Conservation (phyloP, 805 yeast genomes). For the Candida sithepensis region DNA sequence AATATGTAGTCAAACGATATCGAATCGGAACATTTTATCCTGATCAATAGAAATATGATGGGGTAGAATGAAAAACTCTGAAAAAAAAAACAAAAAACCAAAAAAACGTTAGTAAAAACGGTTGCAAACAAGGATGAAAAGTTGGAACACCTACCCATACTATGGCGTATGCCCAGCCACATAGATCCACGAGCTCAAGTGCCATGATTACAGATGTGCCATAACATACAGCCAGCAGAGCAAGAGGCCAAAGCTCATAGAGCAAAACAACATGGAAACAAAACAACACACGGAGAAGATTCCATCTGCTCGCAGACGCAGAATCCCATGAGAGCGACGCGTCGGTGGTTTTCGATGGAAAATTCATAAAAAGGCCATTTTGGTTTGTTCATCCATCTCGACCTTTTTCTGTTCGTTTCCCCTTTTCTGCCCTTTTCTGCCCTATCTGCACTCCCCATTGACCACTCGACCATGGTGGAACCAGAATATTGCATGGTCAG, state of each 20-base stretch:
- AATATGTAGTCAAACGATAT: slow-evolving; percentile 46
- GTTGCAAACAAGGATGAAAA: too few relatives aligned
- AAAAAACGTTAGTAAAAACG: neutral
- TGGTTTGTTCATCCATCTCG: too few relatives aligned
- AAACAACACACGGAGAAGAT: too few relatives aligned
- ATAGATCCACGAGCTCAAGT: slow-evolving; percentile 13
- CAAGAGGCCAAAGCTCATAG: too few relatives aligned
- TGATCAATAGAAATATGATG: slow-evolving; percentile 39
- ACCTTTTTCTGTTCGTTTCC: neutral
- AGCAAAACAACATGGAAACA: too few relatives aligned
- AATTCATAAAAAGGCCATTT: too few relatives aligned
- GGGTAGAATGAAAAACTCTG: slow-evolving; percentile 51
- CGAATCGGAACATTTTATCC: slow-evolving; percentile 41
- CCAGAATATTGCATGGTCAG: slow-evolving; percentile 11
- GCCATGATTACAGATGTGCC: slow-evolving; percentile 3
- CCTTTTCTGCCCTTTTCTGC: too few relatives aligned
- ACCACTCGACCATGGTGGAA: slow-evolving; percentile 2
- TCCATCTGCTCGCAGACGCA: too few relatives aligned
- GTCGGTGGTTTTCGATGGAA: too few relatives aligned
- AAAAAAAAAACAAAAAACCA: neutral
- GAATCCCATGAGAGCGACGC: too few relatives aligned
- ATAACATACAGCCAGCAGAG: too few relatives aligned
- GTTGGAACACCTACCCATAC: slow-evolving; percentile 24
- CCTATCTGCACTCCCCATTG: too few relatives aligned
- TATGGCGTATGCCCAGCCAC: slow-evolving; percentile 30